These are phyloP conservation scores for Aspergillus tubingensis DNA, from an alignment of 2,329 filamentous ascomycete species.

Conservation along the genomic window DNA sequence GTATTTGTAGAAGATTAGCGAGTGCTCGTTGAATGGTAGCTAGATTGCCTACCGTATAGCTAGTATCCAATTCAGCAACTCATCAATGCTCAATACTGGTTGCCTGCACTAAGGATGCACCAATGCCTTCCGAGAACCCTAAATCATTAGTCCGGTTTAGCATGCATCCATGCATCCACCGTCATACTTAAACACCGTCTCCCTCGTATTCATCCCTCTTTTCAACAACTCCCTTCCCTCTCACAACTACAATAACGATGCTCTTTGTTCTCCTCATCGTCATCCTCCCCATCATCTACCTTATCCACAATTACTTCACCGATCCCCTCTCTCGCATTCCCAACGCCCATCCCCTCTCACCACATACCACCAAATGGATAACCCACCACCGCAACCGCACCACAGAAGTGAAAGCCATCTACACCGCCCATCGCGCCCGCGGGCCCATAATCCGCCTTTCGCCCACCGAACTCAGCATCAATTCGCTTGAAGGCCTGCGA, in stretches of 20 bases:
- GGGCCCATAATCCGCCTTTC: conserved; percentile 63
- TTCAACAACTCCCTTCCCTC: neutral
- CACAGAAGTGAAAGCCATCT: conserved; percentile 61
- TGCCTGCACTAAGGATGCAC: too few relatives aligned
- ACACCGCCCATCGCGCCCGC: conserved; percentile 54
- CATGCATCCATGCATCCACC: too few relatives aligned
- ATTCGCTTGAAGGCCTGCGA: conserved; percentile 58
- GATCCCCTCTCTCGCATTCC: conserved; percentile 29
- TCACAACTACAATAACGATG: neutral
- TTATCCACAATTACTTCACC: conserved; percentile 29
- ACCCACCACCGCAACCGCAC: conserved; percentile 55
- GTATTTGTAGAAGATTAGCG: too few relatives aligned
- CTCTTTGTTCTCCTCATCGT: neutral
- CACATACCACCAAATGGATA: conserved; percentile 64
- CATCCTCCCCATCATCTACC: neutral
- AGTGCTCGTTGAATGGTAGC: too few relatives aligned
- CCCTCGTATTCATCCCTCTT: neutral
- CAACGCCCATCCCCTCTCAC: conserved; percentile 59
- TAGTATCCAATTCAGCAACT: too few relatives aligned
- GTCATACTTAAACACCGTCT: too few relatives aligned
- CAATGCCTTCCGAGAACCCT: too few relatives aligned
- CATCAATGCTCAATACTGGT: too few relatives aligned
- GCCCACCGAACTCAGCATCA: conserved; percentile 66
- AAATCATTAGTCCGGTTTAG: too few relatives aligned
- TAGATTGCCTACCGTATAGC: too few relatives aligned